phyloP scores from a whole-genome alignment of 2,329 filamentous ascomycete species.

The Botryosphaeria dothidea region DNA sequence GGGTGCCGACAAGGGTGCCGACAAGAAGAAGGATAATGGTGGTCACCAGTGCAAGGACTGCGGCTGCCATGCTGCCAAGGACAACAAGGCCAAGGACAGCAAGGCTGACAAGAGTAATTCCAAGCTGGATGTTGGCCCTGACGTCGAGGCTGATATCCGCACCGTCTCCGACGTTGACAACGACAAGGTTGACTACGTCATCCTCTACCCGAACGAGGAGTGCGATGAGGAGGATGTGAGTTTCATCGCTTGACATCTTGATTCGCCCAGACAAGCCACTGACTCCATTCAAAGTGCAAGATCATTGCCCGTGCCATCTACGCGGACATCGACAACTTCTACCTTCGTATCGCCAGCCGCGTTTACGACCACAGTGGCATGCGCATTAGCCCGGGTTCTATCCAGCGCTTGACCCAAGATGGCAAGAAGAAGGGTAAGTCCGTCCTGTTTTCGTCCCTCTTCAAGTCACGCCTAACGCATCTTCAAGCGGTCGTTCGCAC shows the following conservation, averaged over 20 bases:
- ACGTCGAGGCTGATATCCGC: not conserved
- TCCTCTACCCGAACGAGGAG: slow-evolving; percentile 29
- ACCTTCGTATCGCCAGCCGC: slow-evolving; percentile 48
- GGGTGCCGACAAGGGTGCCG: slow-evolving; percentile 14
- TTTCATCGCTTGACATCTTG: not conserved
- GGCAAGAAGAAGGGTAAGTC: not conserved
- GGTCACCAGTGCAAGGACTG: not conserved
- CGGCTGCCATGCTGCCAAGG: not conserved
- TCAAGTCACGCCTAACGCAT: not conserved
- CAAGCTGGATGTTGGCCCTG: no score
- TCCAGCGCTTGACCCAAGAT: slow-evolving; percentile 42
- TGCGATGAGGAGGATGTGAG: slow-evolving; percentile 33
- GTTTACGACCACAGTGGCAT: slow-evolving; percentile 54
- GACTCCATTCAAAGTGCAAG: slow-evolving; percentile 12
- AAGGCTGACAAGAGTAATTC: slow-evolving; percentile 23
- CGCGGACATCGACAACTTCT: slow-evolving; percentile 46
- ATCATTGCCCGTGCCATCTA: slow-evolving; percentile 44
- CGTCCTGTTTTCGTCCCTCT: not conserved
- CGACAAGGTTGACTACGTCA: slow-evolving; percentile 19
- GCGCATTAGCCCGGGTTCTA: slow-evolving; percentile 43
- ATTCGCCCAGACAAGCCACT: slow-evolving; percentile 17
- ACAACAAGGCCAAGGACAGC: slow-evolving; percentile 23
- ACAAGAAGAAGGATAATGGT: not conserved
- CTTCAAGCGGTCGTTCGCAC: not conserved
- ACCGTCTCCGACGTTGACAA: slow-evolving; percentile 25